Conservation (phyloP, 1,139 yeast species). For the Scheffersomyces parashehatae region DNA sequence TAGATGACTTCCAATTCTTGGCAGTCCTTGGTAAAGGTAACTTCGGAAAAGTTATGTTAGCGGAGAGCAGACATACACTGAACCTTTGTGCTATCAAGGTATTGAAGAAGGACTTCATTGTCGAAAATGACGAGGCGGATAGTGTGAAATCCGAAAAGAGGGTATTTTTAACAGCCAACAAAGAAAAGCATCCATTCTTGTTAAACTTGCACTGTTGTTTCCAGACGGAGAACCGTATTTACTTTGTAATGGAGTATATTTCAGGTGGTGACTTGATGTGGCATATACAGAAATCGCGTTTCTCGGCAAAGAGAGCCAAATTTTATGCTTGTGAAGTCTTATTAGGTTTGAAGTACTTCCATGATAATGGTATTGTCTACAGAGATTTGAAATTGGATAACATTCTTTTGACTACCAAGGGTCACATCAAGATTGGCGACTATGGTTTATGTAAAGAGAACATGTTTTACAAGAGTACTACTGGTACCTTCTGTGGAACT, state of each 20-base stretch:
- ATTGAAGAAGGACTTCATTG: constrained; percentile 89
- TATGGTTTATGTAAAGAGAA: constrained; percentile 96
- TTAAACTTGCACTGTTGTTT: constrained; percentile 91
- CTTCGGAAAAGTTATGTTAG: constrained; percentile 96
- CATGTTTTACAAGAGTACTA: constrained; percentile 89
- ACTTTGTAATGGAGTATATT: constrained; percentile 97
- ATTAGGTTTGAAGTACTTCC: constrained; percentile 87
- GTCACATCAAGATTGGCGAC: constrained; percentile 97
- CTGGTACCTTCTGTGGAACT: constrained; percentile 97
- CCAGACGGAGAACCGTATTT: constrained; percentile 95
- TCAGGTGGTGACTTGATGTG: constrained; percentile 99
- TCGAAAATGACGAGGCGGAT: constrained; percentile 94
- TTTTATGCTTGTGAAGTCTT: constrained; percentile 96
- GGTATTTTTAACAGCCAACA: constrained; percentile 87
- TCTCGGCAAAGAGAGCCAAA: constrained; percentile 89
- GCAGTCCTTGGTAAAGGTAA: constrained; percentile 97
- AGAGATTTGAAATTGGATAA: constrained; percentile 96
- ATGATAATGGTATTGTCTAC: constrained; percentile 92
- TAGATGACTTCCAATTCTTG: constrained; percentile 90
- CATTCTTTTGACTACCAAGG: constrained; percentile 81
- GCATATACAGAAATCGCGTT: constrained; percentile 93
- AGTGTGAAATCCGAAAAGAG: constrained; percentile 92
- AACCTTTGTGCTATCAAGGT: constrained; percentile 92
- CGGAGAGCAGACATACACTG: constrained; percentile 80
- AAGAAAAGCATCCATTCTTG: constrained; percentile 89